These are phyloP conservation scores for Anisogramma anomala DNA, from an alignment of 2,329 filamentous ascomycete species.

Conservation along the genomic window DNA sequence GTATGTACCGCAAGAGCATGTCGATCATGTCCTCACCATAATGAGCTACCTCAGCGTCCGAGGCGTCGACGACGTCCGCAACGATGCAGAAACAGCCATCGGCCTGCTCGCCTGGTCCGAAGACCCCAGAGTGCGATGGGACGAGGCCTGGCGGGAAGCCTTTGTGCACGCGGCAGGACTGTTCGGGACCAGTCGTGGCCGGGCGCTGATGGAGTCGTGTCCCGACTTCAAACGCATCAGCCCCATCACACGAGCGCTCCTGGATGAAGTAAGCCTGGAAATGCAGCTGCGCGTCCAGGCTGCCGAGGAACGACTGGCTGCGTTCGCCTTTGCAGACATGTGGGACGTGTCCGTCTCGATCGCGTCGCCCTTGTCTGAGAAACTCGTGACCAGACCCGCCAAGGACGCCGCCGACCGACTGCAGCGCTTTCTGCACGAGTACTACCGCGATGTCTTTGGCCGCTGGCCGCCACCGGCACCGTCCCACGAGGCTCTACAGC, in stretches of 20 bases:
- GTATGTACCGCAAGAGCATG: conserved; percentile 41
- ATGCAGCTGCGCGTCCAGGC: conserved; percentile 50
- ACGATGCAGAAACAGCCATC: conserved; percentile 47
- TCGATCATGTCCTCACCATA: conserved; percentile 47
- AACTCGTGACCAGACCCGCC: conserved; percentile 27
- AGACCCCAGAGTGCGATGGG: conserved; percentile 48
- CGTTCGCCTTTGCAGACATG: conserved; percentile 50
- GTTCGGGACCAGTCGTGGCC: conserved; percentile 28
- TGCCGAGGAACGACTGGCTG: conserved; percentile 48
- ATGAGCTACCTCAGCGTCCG: conserved; percentile 48
- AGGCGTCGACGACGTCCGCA: conserved; percentile 52
- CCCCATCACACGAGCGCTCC: conserved; percentile 49
- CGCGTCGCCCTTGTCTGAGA: conserved; percentile 19
- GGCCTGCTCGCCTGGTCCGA: conserved; percentile 57
- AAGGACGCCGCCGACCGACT: conserved; percentile 47
- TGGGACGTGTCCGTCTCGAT: conserved; percentile 36
- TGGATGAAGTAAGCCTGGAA: conserved; percentile 50
- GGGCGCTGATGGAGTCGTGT: conserved; percentile 30
- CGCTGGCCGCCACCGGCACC: conserved; percentile 45
- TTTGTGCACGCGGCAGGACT: conserved; percentile 58
- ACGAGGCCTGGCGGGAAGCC: conserved; percentile 55
- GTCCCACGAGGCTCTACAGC: conserved; percentile 6
- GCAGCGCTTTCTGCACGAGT: conserved; percentile 45
- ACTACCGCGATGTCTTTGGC: conserved; percentile 42
- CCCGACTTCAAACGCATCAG: conserved; percentile 48